Evolutionary conservation across 768 basidiomycete species (phyloP).

Genomic region (Naganishia onofrii): DNA sequence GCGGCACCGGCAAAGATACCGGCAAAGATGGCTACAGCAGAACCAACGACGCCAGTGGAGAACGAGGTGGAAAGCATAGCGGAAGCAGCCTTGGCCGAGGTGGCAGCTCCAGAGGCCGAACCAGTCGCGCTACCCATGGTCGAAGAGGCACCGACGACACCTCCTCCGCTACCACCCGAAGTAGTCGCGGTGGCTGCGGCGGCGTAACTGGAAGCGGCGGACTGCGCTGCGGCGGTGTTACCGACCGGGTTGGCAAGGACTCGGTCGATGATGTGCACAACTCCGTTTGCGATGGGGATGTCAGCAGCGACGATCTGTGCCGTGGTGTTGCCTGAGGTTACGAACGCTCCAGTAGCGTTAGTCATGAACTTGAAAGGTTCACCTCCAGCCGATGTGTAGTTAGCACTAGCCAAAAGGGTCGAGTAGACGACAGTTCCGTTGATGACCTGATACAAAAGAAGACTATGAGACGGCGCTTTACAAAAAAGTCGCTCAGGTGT

Average conservation of each 20-base stretch:
- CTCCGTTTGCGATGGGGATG: constrained; percentile 66
- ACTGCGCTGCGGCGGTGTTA: constrained; percentile 48
- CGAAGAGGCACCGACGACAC: constrained; percentile 28
- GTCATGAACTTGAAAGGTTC: constrained; percentile 58
- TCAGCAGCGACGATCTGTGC: constrained; percentile 63
- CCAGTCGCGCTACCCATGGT: constrained; percentile 32
- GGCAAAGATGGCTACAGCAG: too few species aligned
- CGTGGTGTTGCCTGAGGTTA: constrained; percentile 56
- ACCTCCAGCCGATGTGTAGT: constrained; percentile 62
- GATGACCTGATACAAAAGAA: constrained; percentile 56
- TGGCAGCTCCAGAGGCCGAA: background rate
- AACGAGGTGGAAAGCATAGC: background rate
- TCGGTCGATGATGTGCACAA: constrained; percentile 59
- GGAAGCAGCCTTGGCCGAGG: background rate
- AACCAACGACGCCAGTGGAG: too few species aligned
- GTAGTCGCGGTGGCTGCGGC: constrained; percentile 43
- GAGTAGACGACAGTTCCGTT: constrained; percentile 71
- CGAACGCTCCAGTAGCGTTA: constrained; percentile 63
- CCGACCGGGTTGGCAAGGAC: constrained; percentile 51
- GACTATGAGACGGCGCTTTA: background rate
- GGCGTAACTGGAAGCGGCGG: constrained; percentile 42
- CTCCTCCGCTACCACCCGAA: constrained; percentile 26
- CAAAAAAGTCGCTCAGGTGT: background rate
- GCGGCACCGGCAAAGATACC: too few species aligned
- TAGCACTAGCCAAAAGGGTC: constrained; percentile 54